Evolutionary conservation across 306 rosid genomes (phyloP).

Genomic region (Quercus mongolica): DNA sequence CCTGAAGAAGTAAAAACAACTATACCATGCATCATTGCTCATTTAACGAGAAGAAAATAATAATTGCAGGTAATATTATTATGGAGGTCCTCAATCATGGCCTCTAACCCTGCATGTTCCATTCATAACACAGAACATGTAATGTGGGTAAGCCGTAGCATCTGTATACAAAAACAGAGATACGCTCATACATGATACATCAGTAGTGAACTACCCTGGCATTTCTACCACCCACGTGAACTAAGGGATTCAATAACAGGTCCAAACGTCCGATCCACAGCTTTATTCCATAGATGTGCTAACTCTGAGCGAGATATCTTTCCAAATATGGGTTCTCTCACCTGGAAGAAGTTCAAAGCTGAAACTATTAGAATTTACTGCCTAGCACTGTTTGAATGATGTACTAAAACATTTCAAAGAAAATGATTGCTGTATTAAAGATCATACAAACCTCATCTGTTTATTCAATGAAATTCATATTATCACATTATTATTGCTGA

Average conservation of each 20-base stretch:
- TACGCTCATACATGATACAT: background rate
- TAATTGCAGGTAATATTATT: background rate
- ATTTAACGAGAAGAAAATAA: background rate
- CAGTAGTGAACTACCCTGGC: background rate
- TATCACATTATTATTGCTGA: background rate
- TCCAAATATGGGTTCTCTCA: conserved; percentile 61
- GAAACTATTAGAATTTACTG: conserved; percentile 18
- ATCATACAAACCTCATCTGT: background rate
- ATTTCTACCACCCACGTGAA: conserved; percentile 86
- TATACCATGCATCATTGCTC: background rate
- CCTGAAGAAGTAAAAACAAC: background rate
- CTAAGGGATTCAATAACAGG: conserved; percentile 72
- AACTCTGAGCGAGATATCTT: conserved; percentile 57
- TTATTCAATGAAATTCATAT: background rate
- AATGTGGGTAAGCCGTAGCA: conserved; percentile 1
- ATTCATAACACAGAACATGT: conserved; percentile 26
- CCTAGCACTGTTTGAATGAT: background rate
- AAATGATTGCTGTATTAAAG: background rate
- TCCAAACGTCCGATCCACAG: conserved; percentile 70
- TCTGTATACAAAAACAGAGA: conserved; percentile 14
- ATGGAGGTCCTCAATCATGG: background rate
- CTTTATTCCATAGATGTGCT: conserved; percentile 77
- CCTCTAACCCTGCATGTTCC: background rate
- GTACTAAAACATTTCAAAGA: background rate
- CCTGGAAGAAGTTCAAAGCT: conserved; percentile 35